Evolutionary conservation across 2,329 filamentous ascomycete species (phyloP).

Genomic region (Fusarium oxysporum): DNA sequence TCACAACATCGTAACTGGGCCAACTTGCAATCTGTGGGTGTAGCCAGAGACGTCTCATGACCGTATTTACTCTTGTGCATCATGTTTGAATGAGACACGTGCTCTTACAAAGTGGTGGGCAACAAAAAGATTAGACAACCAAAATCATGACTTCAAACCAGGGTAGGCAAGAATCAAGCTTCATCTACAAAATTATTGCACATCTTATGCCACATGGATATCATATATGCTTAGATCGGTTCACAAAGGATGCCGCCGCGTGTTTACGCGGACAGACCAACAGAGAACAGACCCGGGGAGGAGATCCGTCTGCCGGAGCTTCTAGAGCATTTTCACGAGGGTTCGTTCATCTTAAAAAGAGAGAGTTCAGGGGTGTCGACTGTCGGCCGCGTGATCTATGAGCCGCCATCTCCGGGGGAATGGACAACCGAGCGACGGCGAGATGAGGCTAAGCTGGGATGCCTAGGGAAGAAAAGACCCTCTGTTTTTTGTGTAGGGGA

Average conservation of each 20-base stretch:
- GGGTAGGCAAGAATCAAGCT: neutral
- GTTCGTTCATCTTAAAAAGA: conserved; percentile 35
- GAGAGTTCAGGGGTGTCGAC: conserved; percentile 31
- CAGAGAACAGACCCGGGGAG: conserved; percentile 22
- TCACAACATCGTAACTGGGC: conserved; percentile 20
- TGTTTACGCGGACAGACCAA: neutral
- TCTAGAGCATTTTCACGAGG: conserved; percentile 40
- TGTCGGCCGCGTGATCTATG: conserved; percentile 41
- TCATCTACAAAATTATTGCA: neutral
- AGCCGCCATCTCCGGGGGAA: conserved; percentile 45
- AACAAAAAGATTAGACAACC: conserved; percentile 2
- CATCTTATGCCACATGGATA: conserved; percentile 19
- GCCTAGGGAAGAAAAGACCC: neutral
- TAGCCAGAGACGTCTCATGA: conserved; percentile 35
- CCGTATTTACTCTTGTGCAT: conserved; percentile 9
- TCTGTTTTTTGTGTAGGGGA: conserved; percentile 3
- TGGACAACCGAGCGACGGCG: conserved; percentile 30
- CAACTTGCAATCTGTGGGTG: conserved; percentile 33
- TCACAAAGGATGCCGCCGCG: conserved; percentile 12
- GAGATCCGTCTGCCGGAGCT: conserved; percentile 31
- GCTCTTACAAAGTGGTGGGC: conserved; percentile 29
- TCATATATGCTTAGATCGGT: conserved; percentile 11
- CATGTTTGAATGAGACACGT: conserved; percentile 32
- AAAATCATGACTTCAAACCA: neutral
- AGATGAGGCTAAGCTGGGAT: conserved; percentile 42